Conservation (phyloP, 2,329 filamentous ascomycete genomes). For the Sporothrix sp. region DNA sequence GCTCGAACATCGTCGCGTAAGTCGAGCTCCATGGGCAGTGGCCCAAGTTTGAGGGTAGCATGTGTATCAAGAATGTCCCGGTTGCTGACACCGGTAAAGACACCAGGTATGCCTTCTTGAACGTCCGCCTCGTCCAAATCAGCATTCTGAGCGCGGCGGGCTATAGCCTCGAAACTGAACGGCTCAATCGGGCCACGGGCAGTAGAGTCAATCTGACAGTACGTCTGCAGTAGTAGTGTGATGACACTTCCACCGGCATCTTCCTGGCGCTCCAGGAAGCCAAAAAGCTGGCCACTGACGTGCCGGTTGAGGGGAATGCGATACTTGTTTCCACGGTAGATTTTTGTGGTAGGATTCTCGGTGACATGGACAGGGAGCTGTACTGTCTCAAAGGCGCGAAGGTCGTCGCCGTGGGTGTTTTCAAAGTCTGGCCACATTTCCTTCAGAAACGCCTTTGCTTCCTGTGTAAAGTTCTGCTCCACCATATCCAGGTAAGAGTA, state of each 20-base stretch:
- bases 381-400: conserved; percentile 65
- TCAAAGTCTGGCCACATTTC: conserved; percentile 61
- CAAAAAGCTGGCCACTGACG: conserved; percentile 71
- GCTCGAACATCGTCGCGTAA: conserved; percentile 77
- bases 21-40: conserved; percentile 72
- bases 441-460: conserved; percentile 65
- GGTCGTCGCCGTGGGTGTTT: conserved; percentile 67
- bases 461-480: conserved; percentile 57
- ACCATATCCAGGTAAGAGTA: conserved; percentile 83
- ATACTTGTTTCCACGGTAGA: conserved; percentile 83
- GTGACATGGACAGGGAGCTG: conserved; percentile 67
- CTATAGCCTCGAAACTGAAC: conserved; percentile 52
- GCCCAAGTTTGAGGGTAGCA: conserved; percentile 62
- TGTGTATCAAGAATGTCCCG: conserved; percentile 49
- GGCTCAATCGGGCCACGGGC: conserved; percentile 54
- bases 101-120: conserved; percentile 54
- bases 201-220: conserved; percentile 49
- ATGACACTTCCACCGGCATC: conserved; percentile 72
- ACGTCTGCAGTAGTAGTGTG: conserved; percentile 57
- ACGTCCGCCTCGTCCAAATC: conserved; percentile 55
- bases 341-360: conserved; percentile 65
- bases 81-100: conserved; percentile 52
- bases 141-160: conserved; percentile 46
- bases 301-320: conserved; percentile 80
- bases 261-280: conserved; percentile 80